A percentile compares a stretch with the other conserved stretches of the same genome.
Conservation (phyloP, 495 filamentous ascomycete genomes). For the Talaromyces proteolyticus region DNA sequence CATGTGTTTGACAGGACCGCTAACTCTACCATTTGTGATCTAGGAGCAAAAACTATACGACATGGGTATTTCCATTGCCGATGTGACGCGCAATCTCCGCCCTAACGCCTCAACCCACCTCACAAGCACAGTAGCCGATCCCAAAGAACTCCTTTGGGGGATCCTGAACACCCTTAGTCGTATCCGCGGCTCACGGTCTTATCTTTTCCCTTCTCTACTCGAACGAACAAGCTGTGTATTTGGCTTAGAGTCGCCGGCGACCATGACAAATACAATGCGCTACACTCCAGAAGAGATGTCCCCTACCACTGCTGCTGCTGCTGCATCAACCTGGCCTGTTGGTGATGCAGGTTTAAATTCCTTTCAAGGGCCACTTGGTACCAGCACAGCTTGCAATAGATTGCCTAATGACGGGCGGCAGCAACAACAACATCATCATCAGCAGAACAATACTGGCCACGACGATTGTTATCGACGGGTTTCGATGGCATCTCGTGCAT, state of each 20-base stretch:
- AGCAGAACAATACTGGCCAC: neutral
- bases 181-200: conserved; percentile 38
- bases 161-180: conserved; percentile 34
- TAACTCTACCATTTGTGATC: neutral
- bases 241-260: conserved; percentile 24
- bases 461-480: neutral
- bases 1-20: neutral
- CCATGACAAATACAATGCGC: conserved; percentile 16
- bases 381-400: too few species aligned
- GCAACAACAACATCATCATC: neutral
- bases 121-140: conserved; percentile 25
- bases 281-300: neutral
- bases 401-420: too few species aligned
- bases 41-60: conserved; percentile 40
- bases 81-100: conserved; percentile 28
- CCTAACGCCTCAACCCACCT: conserved; percentile 24
- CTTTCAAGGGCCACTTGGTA: too few species aligned
- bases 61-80: conserved; percentile 30
- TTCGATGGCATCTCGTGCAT: neutral
- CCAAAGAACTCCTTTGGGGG: conserved; percentile 36
- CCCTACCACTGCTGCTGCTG: neutral
- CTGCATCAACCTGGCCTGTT: too few species aligned
- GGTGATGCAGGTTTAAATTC: too few species aligned
- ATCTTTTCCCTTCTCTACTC: conserved; percentile 31
- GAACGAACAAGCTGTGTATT: conserved; percentile 30